Conservation (phyloP, 1,284 basidiomycete species). For the Inonotus hispidus region DNA sequence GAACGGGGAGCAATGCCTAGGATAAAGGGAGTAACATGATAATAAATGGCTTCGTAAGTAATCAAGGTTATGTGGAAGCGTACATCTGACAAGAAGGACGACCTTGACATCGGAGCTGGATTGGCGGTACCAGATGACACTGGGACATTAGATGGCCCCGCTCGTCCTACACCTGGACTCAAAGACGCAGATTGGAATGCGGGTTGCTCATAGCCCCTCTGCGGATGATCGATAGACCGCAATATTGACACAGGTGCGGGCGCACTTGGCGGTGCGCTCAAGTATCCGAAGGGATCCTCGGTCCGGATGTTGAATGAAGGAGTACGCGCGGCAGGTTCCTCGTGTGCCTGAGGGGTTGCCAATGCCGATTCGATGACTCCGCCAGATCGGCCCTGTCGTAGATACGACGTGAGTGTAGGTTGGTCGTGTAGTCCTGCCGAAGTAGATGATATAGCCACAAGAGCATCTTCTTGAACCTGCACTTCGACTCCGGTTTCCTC, state of each 20-base stretch:
- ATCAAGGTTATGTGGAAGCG: background rate
- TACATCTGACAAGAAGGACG: constrained; percentile 19
- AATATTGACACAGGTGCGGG: background rate
- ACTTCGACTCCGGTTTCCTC: background rate
- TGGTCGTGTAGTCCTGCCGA: background rate
- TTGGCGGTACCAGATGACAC: background rate
- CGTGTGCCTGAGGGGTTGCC: background rate
- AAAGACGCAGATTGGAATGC: background rate
- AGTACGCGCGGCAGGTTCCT: background rate
- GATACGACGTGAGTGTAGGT: too few relatives aligned
- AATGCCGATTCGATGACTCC: background rate
- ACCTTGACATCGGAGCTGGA: constrained; percentile 19
- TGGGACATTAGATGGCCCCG: background rate
- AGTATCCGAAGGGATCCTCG: constrained; percentile 17
- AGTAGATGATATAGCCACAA: background rate
- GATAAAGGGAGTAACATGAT: background rate
- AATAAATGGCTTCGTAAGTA: constrained; percentile 26
- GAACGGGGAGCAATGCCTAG: constrained; percentile 42
- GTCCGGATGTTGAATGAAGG: constrained; percentile 12
- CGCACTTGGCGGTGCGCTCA: constrained; percentile 4
- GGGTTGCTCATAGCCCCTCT: constrained; percentile 5
- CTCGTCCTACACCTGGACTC: background rate
- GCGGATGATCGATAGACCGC: background rate
- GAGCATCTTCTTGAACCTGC: background rate
- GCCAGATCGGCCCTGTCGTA: background rate